Evolutionary conservation across 2,329 filamentous ascomycete species (phyloP), one percentile per base, ranked within the genome.

Genomic region (Aspergillaceae sp.): DNA sequence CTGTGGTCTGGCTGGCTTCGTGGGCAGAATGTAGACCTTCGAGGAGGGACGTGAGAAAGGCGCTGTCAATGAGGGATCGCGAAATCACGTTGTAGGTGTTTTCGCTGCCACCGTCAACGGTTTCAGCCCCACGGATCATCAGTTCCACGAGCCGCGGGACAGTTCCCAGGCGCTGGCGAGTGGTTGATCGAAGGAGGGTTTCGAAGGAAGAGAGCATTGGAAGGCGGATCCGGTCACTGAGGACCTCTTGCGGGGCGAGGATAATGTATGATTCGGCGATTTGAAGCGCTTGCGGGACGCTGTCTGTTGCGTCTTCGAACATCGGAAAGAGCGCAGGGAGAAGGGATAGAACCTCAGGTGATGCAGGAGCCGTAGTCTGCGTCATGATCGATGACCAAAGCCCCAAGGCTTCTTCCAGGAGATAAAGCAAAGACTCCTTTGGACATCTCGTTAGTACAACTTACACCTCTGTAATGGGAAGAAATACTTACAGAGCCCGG

Each of bases 371-470:
- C 5, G 76, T 74, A 48, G 82, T 83, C 57, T 87, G 80, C 51
- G 74, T 74, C 34, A 90, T 66, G 7, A 96, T 80, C 2, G 84
- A 80, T 32, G 78, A 76, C 91, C 91, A 97, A 3, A 98, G 77
- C 46, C 96, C 90, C 9, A 97, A 73, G 0, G 88, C 87, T 63
- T 98, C 92, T 51, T 97, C 92, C 8, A 95, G 80, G 7, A 98
- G 78, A 58, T 94, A 92, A 2, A 90, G 70, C 55, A 87, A 81
- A 37, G 86, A 75, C 35, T 79, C 76, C 71, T 74, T 19, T 19
- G 19, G 19, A 19, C 19, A 19, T 19, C 19, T 19, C 19, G 19
- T 19, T 19, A 19, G 19, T 19, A 19, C 19, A 19, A 19, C 19
- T 19, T 19, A 19, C 19, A 19, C 19, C 19, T 19, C 19, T 19